Conservation (phyloP, 176 grass and related monocot genomes). For the Calamus simplicifolius region DNA sequence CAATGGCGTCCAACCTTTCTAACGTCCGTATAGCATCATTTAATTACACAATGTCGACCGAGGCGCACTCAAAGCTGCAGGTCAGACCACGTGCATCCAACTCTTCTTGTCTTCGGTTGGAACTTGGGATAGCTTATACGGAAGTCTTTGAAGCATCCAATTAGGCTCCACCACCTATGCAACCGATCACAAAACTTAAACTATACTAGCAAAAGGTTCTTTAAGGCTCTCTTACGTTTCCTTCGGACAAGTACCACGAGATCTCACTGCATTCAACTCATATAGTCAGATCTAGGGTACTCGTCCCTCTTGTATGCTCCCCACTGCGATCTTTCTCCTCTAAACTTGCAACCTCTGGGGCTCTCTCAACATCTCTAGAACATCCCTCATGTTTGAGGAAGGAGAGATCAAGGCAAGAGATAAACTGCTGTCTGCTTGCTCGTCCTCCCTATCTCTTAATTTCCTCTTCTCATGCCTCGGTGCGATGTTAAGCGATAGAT, state of each 20-base stretch:
- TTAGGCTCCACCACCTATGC: neutral
- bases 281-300: slow-evolving; percentile 17
- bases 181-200: neutral
- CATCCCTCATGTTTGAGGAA: neutral
- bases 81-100: neutral
- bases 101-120: neutral
- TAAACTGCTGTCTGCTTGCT: neutral
- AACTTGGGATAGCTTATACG: neutral
- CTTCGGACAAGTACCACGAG: slow-evolving; percentile 13
- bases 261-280: slow-evolving; percentile 19
- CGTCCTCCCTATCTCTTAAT: neutral
- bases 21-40: neutral
- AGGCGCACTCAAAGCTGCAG: neutral
- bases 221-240: neutral
- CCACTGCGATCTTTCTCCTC: neutral
- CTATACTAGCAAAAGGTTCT: neutral
- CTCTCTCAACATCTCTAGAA: neutral
- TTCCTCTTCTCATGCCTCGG: slow-evolving; percentile 9
- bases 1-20: neutral
- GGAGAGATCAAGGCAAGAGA: slow-evolving; percentile 17
- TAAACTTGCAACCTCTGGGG: neutral
- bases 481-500: slow-evolving; percentile 7
- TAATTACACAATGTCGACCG: neutral
- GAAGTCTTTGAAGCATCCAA: neutral
- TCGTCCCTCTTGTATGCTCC: slow-evolving; percentile 1